A percentile compares a stretch with the other conserved stretches of the same genome.
Conservation (phyloP, 2,329 filamentous ascomycete genomes). For the Hymenoscyphus fraxineus region DNA sequence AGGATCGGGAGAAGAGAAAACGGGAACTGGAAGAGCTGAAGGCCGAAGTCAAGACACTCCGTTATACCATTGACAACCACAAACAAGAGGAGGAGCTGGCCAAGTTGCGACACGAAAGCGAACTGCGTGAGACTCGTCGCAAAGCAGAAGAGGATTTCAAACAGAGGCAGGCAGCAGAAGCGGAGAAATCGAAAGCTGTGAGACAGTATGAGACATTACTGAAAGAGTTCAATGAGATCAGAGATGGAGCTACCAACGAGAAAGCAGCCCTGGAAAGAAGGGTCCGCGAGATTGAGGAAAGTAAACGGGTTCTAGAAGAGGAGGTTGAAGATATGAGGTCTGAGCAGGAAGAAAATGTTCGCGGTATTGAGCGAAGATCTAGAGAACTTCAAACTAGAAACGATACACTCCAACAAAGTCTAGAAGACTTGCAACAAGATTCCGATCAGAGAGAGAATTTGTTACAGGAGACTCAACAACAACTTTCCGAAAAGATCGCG, state of each 20-base stretch:
- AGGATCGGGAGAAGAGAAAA: slow-evolving; percentile 25
- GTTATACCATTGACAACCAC: slow-evolving; percentile 80
- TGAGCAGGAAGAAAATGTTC: slow-evolving; percentile 65
- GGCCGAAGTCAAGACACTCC: slow-evolving; percentile 81
- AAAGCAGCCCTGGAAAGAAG: slow-evolving; percentile 65
- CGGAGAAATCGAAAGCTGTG: slow-evolving; percentile 47
- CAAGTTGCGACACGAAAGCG: slow-evolving; percentile 74
- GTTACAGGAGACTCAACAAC: slow-evolving; percentile 33
- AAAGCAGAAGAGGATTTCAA: slow-evolving; percentile 85
- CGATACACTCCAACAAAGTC: slow-evolving; percentile 51
- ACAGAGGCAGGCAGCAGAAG: slow-evolving; percentile 56
- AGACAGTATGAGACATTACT: slow-evolving; percentile 49
- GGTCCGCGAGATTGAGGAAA: slow-evolving; percentile 67
- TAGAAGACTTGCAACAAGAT: slow-evolving; percentile 47
- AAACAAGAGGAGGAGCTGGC: slow-evolving; percentile 85
- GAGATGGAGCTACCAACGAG: slow-evolving; percentile 48
- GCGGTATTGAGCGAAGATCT: slow-evolving; percentile 57
- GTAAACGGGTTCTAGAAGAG: slow-evolving; percentile 71
- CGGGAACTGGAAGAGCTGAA: slow-evolving; percentile 71
- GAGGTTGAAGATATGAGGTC: slow-evolving; percentile 70
- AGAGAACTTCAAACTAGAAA: slow-evolving; percentile 60
- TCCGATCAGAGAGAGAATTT: slow-evolving; percentile 35
- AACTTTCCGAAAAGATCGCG: slow-evolving; percentile 62
- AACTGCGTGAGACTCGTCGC: slow-evolving; percentile 73
- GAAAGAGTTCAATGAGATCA: slow-evolving; percentile 50